Base-by-base conservation (phyloP, 495 filamentous ascomycete species). In the Mytilinidion resinicola region DNA sequence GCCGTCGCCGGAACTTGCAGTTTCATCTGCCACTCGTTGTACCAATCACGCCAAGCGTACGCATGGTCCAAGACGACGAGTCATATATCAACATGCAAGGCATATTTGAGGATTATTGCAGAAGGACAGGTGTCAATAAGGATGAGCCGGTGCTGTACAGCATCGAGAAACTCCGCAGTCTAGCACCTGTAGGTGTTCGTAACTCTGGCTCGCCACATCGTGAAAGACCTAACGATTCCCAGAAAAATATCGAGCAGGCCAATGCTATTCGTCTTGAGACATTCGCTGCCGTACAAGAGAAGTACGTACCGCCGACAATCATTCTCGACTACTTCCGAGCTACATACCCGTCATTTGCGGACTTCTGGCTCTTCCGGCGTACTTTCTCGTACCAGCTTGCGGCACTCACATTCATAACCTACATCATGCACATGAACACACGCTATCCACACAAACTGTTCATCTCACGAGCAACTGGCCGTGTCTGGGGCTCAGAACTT, bases 341-440 rank as follows among this genome's bases (percentile, higher is more conserved):
- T 57, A 89, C 83, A 9, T 96, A 92, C 72, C 89, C 93, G 53
- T 88, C 88, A 44, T 97, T 87, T 68, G 79, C 88, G 21, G 91
- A 96, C 66, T 96, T 97, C 80, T 97, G 91, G 88, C 83, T 97
- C 39, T 99, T 99, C 87, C 85, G 92, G 43, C 84, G 91, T 49
- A 90, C 95, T 56, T 96, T 97, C 72, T 85, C 89, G 33, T 96
- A 96, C 74, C 93, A 97, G 73, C 85, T 96, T 49, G 91, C 93
- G n/a, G 85, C 91, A 1, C 80, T 96, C 55, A 96, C 91, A 11
- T 99, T 97, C 77, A 95, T 99, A 88, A 99, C 95, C 37, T 97
- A 96, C 69, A 86, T 95, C 59, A 88, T 99, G 76, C 89, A 90
- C 76, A 96, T 97, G 80, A 87, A 88, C 70, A 86, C 87, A 65